A percentile compares a stretch with the other conserved stretches of the same genome.
Conservation (phyloP, 148 eudicot genomes). For the Limonium bicolor region DNA sequence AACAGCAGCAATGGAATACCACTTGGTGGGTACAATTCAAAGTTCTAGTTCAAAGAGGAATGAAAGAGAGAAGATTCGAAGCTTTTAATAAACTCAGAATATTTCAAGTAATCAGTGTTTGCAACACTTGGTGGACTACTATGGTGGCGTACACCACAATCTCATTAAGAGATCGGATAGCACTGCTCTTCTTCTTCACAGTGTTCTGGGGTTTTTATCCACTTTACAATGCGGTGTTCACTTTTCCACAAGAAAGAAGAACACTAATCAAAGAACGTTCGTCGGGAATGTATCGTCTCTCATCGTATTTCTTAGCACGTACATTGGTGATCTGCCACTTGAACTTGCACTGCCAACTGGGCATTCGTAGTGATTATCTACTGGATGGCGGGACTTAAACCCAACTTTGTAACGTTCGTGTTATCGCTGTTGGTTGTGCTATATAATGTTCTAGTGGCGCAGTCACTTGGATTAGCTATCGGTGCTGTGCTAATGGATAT, state of each 20-base stretch:
- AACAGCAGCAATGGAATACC: conserved; percentile 71
- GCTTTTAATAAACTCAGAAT: conserved; percentile 77
- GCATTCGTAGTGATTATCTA: conserved; percentile 80
- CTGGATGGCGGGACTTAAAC: conserved; percentile 92
- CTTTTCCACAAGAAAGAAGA: conserved; percentile 87
- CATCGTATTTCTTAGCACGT: conserved; percentile 78
- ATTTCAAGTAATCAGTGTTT: conserved; percentile 82
- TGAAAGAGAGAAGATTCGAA: conserved; percentile 70
- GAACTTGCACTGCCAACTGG: conserved; percentile 80
- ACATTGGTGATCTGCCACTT: conserved; percentile 79
- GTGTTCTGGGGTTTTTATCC: conserved; percentile 99
- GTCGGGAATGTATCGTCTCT: conserved; percentile 92
- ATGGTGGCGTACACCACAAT: conserved; percentile 93
- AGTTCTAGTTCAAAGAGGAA: conserved; percentile 62
- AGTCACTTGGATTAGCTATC: conserved; percentile 72
- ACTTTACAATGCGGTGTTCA: conserved; percentile 80
- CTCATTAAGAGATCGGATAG: conserved; percentile 87
- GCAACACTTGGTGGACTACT: conserved; percentile 84
- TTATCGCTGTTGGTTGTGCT: conserved; percentile 65
- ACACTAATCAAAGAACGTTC: conserved; percentile 79
- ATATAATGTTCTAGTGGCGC: conserved; percentile 82
- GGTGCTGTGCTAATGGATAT: conserved; percentile 67
- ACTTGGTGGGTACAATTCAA: conserved; percentile 90
- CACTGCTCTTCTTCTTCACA: conserved; percentile 84
- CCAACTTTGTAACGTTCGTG: conserved; percentile 48